phyloP scores from a whole-genome alignment of 2,329 filamentous ascomycete species.

The Leptosphaerulina australis region DNA sequence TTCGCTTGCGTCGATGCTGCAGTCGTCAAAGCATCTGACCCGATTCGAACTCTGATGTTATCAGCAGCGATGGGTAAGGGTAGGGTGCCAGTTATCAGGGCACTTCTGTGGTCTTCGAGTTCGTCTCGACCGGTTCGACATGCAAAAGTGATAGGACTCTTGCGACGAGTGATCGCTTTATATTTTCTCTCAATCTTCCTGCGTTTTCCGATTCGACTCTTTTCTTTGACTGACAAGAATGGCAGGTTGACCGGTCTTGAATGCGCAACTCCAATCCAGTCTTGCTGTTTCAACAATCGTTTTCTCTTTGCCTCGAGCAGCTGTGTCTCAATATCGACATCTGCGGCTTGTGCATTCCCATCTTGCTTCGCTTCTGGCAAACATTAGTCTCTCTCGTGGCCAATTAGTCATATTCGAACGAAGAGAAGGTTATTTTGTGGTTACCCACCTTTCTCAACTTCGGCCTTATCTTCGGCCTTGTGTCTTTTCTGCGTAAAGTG shows the following conservation, averaged over 20 bases:
- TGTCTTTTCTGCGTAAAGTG: neutral
- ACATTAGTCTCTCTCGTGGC: neutral
- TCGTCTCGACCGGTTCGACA: neutral
- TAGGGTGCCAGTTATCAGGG: slow-evolving; percentile 23
- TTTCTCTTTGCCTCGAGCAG: slow-evolving; percentile 38
- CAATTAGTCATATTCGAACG: neutral
- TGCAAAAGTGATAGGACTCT: neutral
- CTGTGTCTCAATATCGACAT: slow-evolving; percentile 22
- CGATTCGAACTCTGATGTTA: slow-evolving; percentile 45
- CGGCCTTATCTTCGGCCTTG: neutral
- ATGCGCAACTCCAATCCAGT: slow-evolving; percentile 45
- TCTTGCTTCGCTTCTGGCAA: neutral
- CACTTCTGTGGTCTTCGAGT: slow-evolving; percentile 5
- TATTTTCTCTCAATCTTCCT: slow-evolving; percentile 28
- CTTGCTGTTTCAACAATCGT: slow-evolving; percentile 37
- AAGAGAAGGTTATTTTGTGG: neutral
- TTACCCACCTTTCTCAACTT: neutral
- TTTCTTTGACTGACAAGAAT: slow-evolving; percentile 35
- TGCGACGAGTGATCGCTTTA: slow-evolving; percentile 7
- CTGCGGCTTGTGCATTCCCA: slow-evolving; percentile 11
- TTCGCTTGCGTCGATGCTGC: slow-evolving; percentile 23
- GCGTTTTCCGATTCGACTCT: slow-evolving; percentile 42
- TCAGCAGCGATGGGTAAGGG: slow-evolving; percentile 20
- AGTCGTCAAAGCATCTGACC: slow-evolving; percentile 43
- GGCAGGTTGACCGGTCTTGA: slow-evolving; percentile 40